Evolutionary conservation across 1,139 yeast genomes (phyloP), one percentile per base, ranked within the genome.

Genomic region (Kurtzmaniella natalensis): DNA sequence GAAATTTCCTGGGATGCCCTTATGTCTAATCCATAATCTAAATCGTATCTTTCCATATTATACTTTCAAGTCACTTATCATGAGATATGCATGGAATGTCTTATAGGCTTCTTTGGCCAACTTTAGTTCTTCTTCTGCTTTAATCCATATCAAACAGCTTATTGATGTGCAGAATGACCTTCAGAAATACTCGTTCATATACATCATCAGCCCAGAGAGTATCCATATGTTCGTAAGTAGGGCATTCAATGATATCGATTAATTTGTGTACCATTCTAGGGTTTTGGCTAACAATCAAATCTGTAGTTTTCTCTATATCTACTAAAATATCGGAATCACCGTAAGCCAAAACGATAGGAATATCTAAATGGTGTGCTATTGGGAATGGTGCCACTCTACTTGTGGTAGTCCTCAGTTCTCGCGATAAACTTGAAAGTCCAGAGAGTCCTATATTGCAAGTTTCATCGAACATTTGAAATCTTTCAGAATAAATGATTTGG

Each of bases 341-440:
- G 41, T 62, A 68, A 21, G 64, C 57, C 32, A 68, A 47, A 9
- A 65, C 36, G 60, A 67, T 64, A 0, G 70, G 70, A n/a, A 68
- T 55, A 32, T 65, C 53, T 14, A 70, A 57, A 25, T 70, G 72
- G 39, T 64, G 38, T 63, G 71, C 42, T 60, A 67, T 24, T 3
- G 76, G 75, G 38, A 69, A 77, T 3, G 81, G 78, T 1, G 86
- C 79, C 4, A 77, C 83, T 38, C 73, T 61, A 47, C 77, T 55
- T 2, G 53, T 47, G 20, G 61, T 66, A 13, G 35, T 32, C 28
- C 45, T 50, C 38, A 51, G 51, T 7, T 37, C 33, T 2, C 32
- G 57, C 41, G 46, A 64, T 35, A 40, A 54, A 7, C 58, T 56
- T 2, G 53, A 38, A 19, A 55, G 37, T 25, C 41, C 41, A 5